These are phyloP conservation scores for Cladorrhinum samala DNA, from an alignment of 495 filamentous ascomycete species.

Conservation along the genomic window DNA sequence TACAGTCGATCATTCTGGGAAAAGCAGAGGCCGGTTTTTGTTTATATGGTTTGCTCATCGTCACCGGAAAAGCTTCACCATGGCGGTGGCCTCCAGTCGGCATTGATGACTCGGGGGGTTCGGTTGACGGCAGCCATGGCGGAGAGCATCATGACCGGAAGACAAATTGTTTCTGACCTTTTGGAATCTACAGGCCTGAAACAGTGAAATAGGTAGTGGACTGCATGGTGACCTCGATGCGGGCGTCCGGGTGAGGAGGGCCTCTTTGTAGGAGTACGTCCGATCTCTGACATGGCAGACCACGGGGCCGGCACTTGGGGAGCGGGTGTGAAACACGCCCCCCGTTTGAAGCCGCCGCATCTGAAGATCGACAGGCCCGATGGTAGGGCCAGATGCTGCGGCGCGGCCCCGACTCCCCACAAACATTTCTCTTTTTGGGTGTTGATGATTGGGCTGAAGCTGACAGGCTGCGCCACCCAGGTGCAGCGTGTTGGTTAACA, in stretches of 20 bases:
- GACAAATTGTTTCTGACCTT: constrained; percentile 7
- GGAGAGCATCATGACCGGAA: not conserved
- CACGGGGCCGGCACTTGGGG: not conserved
- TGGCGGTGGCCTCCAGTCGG: not conserved
- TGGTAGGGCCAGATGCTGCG: not conserved
- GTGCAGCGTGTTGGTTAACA: too few species aligned
- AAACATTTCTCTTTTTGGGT: too few species aligned
- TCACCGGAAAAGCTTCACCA: not conserved
- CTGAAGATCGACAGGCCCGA: not conserved
- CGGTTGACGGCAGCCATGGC: constrained; percentile 1
- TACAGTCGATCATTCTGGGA: constrained; percentile 6
- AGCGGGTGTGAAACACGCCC: constrained; percentile 4
- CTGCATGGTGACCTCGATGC: not conserved
- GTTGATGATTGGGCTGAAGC: too few species aligned
- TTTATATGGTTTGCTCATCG: constrained; percentile 9
- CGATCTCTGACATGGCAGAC: not conserved
- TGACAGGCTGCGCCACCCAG: too few species aligned
- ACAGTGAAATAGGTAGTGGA: not conserved
- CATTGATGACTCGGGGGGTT: not conserved
- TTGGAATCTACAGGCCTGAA: not conserved
- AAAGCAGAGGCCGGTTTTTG: not conserved
- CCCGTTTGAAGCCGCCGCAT: constrained; percentile 11
- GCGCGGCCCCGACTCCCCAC: not conserved
- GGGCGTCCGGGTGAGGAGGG: not conserved
- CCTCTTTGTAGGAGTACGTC: not conserved